Evolutionary conservation across 108 stramenopile genomes (phyloP).

Genomic region (Fragilariopsis cylindrus): DNA sequence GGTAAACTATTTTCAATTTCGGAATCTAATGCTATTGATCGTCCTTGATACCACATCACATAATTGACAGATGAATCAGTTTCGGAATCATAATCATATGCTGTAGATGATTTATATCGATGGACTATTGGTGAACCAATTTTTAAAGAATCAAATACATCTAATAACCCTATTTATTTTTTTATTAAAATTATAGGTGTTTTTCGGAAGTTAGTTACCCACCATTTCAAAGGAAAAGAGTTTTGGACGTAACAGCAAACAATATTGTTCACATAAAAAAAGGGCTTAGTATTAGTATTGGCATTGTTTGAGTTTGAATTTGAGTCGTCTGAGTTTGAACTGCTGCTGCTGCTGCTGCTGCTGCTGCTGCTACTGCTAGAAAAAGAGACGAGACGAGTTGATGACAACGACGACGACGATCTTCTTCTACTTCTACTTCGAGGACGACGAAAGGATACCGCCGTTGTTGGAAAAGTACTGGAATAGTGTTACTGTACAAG

Average conservation of each 20-base stretch:
- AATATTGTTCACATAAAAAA: not conserved
- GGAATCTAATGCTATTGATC: constrained; percentile 42
- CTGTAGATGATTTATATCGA: constrained; percentile 52
- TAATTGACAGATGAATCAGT: constrained; percentile 50
- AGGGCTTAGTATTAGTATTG: not conserved
- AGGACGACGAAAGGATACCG: no score
- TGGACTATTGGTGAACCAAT: constrained; percentile 79
- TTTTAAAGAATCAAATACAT: constrained; percentile 69
- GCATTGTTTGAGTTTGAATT: constrained; percentile 6
- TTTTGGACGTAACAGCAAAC: constrained; percentile 3
- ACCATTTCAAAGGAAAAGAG: not conserved
- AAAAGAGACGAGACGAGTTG: no score
- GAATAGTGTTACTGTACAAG: no score
- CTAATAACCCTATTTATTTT: constrained; percentile 17
- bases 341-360: no score
- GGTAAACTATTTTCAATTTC: constrained; percentile 48
- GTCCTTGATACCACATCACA: constrained; percentile 89
- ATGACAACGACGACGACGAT: no score
- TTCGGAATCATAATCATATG: constrained; percentile 32
- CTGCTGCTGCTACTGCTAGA: no score
- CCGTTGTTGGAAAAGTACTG: no score
- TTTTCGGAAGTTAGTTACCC: no score
- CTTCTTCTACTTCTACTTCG: no score
- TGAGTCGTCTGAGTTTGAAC: not conserved
- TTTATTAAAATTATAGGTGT: no score